Evolutionary conservation across 2,329 filamentous ascomycete genomes (phyloP).

Genomic region (Phaeosphaeriaceae sp.): DNA sequence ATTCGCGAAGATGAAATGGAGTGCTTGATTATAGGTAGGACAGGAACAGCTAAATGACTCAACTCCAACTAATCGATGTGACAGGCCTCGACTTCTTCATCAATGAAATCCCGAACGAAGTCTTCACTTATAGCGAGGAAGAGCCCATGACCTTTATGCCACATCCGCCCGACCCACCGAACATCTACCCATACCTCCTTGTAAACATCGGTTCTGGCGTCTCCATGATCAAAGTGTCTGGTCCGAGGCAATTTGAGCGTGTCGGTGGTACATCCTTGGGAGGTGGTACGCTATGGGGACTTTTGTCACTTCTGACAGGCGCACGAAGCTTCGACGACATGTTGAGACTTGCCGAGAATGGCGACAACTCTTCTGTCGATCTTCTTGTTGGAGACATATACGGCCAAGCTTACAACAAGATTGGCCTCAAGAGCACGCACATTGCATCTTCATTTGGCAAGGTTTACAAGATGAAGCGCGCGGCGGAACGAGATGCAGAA

Average conservation of each 20-base stretch:
- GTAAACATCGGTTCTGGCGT: slow-evolving; percentile 99
- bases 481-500: slow-evolving; percentile 80
- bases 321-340: slow-evolving; percentile 97
- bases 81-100: slow-evolving; percentile 97
- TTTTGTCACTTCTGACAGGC: slow-evolving; percentile 90
- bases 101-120: slow-evolving; percentile 93
- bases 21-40: slow-evolving; percentile 87
- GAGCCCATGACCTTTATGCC: slow-evolving; percentile 90
- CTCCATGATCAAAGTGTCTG: slow-evolving; percentile 95
- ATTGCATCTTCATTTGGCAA: slow-evolving; percentile 98
- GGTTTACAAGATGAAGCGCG: slow-evolving; percentile 89
- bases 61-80: slow-evolving; percentile 7
- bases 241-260: slow-evolving; percentile 83
- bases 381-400: slow-evolving; percentile 99
- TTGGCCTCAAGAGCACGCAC: slow-evolving; percentile 91
- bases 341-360: slow-evolving; percentile 86
- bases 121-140: slow-evolving; percentile 87
- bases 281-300: slow-evolving; percentile 96
- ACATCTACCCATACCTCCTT: slow-evolving; percentile 92
- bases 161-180: slow-evolving; percentile 66
- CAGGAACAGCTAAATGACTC: neutral
- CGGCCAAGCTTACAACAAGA: slow-evolving; percentile 93
- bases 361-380: slow-evolving; percentile 92
- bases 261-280: slow-evolving; percentile 95
- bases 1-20: slow-evolving; percentile 98